Evolutionary conservation across 495 filamentous ascomycete species (phyloP).

Genomic region (Articulospora tetracladia): DNA sequence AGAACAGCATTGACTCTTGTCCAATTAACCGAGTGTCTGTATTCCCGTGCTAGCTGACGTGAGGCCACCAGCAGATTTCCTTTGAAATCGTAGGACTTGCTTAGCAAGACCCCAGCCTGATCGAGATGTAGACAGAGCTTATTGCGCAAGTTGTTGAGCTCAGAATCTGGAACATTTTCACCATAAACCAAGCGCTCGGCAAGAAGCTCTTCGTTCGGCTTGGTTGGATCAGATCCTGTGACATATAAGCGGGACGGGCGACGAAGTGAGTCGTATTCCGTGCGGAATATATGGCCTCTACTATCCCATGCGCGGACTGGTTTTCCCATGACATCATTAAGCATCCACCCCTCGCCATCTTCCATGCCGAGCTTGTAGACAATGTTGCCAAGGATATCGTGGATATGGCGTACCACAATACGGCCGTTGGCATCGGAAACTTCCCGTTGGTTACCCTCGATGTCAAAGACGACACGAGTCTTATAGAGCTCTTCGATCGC

Average conservation of each 20-base stretch:
- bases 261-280: background rate
- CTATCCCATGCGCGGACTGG: background rate
- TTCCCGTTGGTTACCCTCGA: constrained; percentile 25
- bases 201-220: background rate
- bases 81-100: constrained; percentile 26
- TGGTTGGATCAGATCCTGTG: background rate
- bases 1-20: no score
- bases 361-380: constrained; percentile 3
- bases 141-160: constrained; percentile 3
- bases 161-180: background rate
- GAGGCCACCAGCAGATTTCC: constrained; percentile 11
- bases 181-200: constrained; percentile 7
- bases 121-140: constrained; percentile 16
- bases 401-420: background rate
- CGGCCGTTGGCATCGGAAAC: constrained; percentile 24
- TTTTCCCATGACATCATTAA: background rate
- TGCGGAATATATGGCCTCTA: background rate
- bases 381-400: background rate
- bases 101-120: constrained; percentile 21
- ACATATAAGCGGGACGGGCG: background rate
- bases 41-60: constrained; percentile 14
- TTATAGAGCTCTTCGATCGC: background rate
- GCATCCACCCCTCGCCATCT: background rate
- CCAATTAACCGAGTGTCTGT: constrained; percentile 27
- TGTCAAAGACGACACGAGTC: constrained; percentile 13